Evolutionary conservation across 192 early-diverging fungal genomes (phyloP), one percentile per base, ranked within the genome.

Genomic region (Coemansia sp.): DNA sequence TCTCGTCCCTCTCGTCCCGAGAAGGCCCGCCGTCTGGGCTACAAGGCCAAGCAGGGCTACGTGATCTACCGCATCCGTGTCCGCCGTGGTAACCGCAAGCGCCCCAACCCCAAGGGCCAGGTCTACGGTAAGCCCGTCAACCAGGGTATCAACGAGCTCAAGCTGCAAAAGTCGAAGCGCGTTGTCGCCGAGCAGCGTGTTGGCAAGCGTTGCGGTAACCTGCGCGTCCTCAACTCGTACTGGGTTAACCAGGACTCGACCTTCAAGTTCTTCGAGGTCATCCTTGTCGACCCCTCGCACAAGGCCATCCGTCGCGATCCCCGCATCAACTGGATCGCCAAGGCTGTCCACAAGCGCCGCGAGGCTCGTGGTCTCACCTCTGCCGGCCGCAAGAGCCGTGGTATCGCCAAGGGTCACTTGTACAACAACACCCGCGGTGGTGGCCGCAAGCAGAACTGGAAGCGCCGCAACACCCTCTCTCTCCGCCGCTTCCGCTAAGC

Each of bases 31-130:
- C 94, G 97, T 83, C 86, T 99, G 50, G 97, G 97, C 66, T 99
- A 99, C 94, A 99, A 99, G 85, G 97, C 97, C 87, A 99, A 99
- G 90, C 97, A 98, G 86, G 97, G 97, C 77, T 99, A 91, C 83
- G 94, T 99, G 67, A 89, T 99, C 86, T 99, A 99, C 92, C 92
- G 95, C 76, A 88, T 99, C 77, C 95, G 97, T 82, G 94, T 99
- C 63, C 94, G 97, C 79, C 94, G 97, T 85, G 97, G 97, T 88
- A 89, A 90, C 85, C 95, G 97, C 85, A 99, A 99, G 88, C 85
- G 96, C 81, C 93, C 91, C 62, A 94, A 91, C 74, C 91, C 89
- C 85, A 99, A 99, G 93, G 97, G 97, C 86, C 90, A 90, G 70
- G 94, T 94, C 69, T 99, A 91, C 86, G 97, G 97, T 79, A 99